phyloP scores from a whole-genome alignment of 176 grass and related monocot species.

The Paspalum vaginatum region DNA sequence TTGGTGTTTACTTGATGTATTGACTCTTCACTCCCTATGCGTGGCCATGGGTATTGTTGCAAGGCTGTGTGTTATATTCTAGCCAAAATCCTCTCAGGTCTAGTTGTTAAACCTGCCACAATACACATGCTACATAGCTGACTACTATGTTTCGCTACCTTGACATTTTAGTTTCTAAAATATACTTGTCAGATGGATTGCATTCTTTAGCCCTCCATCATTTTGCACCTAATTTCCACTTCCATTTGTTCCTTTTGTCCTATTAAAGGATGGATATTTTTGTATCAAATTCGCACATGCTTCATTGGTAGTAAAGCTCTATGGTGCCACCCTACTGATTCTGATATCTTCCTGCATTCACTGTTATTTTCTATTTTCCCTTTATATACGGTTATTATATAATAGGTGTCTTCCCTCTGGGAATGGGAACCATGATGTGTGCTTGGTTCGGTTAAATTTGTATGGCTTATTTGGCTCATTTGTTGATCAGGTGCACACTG shows the following conservation, averaged over 20 bases:
- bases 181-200: slow-evolving; percentile 1
- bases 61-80: slow-evolving; percentile 3
- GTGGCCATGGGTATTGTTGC: background rate
- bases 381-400: background rate
- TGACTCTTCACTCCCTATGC: background rate
- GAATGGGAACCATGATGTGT: background rate
- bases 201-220: slow-evolving; percentile 11
- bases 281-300: background rate
- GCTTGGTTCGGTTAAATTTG: background rate
- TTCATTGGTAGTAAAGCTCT: background rate
- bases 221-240: background rate
- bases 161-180: slow-evolving; percentile 22
- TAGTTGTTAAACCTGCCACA: background rate
- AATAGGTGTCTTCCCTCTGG: background rate
- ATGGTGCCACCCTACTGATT: slow-evolving; percentile 18
- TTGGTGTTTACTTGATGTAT: background rate
- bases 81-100: slow-evolving; percentile 3
- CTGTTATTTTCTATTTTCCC: background rate
- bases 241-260: background rate
- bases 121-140: background rate
- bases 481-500: background rate
- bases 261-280: background rate
- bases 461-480: slow-evolving; percentile 20
- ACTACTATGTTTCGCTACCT: background rate
- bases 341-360: slow-evolving; percentile 8